A percentile compares a stretch with the other conserved stretches of the same genome.
These are phyloP conservation scores for Colletotrichum sp. DNA, from an alignment of 2,329 filamentous ascomycete species.

Conservation along the genomic window DNA sequence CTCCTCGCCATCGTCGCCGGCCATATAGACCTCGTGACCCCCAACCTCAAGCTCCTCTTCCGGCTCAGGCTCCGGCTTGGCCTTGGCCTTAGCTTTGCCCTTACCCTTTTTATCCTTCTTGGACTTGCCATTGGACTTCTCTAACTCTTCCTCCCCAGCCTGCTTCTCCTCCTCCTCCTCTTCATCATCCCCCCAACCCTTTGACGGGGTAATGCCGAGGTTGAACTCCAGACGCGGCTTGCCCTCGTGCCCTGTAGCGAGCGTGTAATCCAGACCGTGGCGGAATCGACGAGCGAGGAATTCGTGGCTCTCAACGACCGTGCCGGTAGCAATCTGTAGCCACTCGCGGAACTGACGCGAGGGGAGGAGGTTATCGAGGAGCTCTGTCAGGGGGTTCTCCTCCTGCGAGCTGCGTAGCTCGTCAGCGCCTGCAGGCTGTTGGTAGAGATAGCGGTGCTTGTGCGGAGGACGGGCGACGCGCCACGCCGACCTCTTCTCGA, in stretches of 20 bases:
- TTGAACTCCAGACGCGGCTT: constrained; percentile 86
- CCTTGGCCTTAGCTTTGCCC: constrained; percentile 31
- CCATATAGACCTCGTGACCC: constrained; percentile 93
- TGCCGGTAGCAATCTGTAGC: constrained; percentile 82
- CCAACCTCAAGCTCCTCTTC: constrained; percentile 55
- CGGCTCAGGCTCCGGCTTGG: constrained; percentile 27
- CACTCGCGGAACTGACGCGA: constrained; percentile 88
- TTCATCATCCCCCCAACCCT: constrained; percentile 81
- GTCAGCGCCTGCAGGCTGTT: constrained; percentile 57
- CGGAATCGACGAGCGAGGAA: constrained; percentile 88
- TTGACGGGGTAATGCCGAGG: constrained; percentile 82
- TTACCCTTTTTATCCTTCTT: constrained; percentile 35
- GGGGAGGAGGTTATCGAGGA: constrained; percentile 83
- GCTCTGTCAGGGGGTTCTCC: constrained; percentile 71
- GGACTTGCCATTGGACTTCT: constrained; percentile 33
- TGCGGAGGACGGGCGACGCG: constrained; percentile 86
- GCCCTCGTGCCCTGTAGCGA: constrained; percentile 83
- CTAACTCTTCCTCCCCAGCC: constrained; percentile 48
- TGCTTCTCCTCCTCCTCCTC: constrained; percentile 61
- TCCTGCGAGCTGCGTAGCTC: constrained; percentile 41
- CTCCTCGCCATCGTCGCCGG: constrained; percentile 75
- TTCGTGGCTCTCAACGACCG: constrained; percentile 75
- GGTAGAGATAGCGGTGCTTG: constrained; percentile 92
- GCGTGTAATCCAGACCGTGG: constrained; percentile 86
- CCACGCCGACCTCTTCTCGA: constrained; percentile 68